A percentile compares a stretch with the other conserved stretches of the same genome.
Evolutionary conservation across 106 monocot genomes (phyloP).

Genomic region (Dendrobium nobile): DNA sequence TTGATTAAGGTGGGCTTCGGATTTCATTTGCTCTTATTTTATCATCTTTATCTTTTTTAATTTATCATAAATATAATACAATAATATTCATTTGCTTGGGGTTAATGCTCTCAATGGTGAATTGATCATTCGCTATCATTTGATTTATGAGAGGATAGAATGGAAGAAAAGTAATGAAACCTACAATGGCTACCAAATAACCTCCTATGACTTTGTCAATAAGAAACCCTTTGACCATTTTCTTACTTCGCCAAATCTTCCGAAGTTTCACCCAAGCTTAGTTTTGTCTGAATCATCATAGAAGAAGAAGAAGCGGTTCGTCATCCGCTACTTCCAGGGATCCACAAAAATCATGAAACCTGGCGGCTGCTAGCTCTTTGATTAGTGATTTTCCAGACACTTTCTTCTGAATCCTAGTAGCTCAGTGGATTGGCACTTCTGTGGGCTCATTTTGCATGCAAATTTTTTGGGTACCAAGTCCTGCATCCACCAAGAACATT

Average conservation of each 20-base stretch:
- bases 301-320: constrained; percentile 5
- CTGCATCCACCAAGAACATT: constrained; percentile 28
- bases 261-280: neutral
- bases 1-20: too few relatives aligned
- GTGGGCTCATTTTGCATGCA: constrained; percentile 7
- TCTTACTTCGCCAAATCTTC: neutral
- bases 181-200: neutral
- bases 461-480: constrained; percentile 15
- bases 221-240: neutral
- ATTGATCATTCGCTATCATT: neutral
- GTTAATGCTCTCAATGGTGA: too few relatives aligned
- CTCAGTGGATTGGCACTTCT: neutral
- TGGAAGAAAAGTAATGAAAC: neutral
- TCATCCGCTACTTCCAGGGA: neutral
- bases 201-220: neutral
- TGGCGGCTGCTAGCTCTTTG: neutral
- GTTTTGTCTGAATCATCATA: neutral
- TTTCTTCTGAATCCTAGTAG: neutral
- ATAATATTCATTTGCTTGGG: too few relatives aligned
- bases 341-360: neutral
- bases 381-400: constrained; percentile 5
- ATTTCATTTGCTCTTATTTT: too few relatives aligned
- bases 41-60: too few relatives aligned
- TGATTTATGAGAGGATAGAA: constrained; percentile 2
- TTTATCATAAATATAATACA: too few relatives aligned